Conservation (phyloP, 495 filamentous ascomycete genomes). For the Hypomontagnella submonticulosa region DNA sequence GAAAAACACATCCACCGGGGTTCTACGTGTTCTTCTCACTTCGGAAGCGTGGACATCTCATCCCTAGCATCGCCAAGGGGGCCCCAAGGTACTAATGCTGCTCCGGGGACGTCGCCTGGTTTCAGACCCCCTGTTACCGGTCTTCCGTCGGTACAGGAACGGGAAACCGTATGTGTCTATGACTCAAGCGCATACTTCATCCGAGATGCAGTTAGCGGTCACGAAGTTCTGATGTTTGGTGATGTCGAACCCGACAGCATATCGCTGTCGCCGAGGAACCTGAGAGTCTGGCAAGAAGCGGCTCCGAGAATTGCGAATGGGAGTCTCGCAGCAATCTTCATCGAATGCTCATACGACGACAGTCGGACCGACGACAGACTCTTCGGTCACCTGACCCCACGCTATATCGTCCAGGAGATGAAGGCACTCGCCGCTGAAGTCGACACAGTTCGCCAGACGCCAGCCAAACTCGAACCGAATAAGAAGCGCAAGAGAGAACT, state of each 20-base stretch:
- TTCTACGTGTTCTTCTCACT: constrained; percentile 55
- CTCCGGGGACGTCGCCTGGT: constrained; percentile 37
- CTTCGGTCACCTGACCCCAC: constrained; percentile 88
- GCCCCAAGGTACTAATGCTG: constrained; percentile 28
- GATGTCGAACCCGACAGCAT: constrained; percentile 94
- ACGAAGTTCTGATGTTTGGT: constrained; percentile 90
- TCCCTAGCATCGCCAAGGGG: constrained; percentile 34
- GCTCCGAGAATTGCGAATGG: constrained; percentile 81
- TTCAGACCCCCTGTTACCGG: constrained; percentile 33
- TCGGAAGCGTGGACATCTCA: constrained; percentile 51
- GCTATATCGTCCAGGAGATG: constrained; percentile 82
- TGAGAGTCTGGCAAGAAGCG: constrained; percentile 82
- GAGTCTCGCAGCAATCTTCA: constrained; percentile 81
- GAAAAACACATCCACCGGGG: constrained; percentile 73
- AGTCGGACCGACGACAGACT: constrained; percentile 75
- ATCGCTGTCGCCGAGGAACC: constrained; percentile 82
- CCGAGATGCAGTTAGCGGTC: constrained; percentile 71
- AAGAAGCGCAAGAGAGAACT: constrained; percentile 57
- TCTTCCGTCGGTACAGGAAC: constrained; percentile 43
- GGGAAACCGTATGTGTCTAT: constrained; percentile 67
- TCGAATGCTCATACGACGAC: constrained; percentile 94
- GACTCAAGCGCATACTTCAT: constrained; percentile 95
- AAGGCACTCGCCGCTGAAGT: constrained; percentile 75
- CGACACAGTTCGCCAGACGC: constrained; percentile 49
- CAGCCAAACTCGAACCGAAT: constrained; percentile 40